A percentile compares a stretch with the other conserved stretches of the same genome.
Evolutionary conservation across 192 early-diverging fungal genomes (phyloP).

Genomic region (Backusella liffmaniae): DNA sequence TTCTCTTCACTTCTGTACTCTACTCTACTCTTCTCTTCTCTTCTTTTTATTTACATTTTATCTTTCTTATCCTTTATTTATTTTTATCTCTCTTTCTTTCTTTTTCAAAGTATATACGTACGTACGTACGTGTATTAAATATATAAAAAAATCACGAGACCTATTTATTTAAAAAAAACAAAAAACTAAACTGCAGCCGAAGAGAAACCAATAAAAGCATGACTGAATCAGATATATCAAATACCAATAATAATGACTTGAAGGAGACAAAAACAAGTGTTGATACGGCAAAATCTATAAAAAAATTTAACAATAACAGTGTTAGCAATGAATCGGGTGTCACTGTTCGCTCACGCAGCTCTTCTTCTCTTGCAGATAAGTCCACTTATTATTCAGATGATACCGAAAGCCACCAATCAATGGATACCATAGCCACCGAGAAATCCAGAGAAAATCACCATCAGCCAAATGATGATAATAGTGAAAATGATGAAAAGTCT

Average conservation of each 20-base stretch:
- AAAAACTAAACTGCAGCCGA: not conserved
- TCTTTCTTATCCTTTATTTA: not conserved
- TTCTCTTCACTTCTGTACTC: not conserved
- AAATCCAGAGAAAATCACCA: not conserved
- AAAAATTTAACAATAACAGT: not conserved
- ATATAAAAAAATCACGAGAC: not conserved
- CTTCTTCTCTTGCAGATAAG: not conserved
- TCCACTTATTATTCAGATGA: constrained; percentile 1
- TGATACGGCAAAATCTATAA: not conserved
- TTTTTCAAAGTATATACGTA: not conserved
- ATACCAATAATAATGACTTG: not conserved
- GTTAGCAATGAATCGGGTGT: not conserved
- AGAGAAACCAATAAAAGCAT: not conserved
- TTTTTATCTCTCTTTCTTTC: not conserved
- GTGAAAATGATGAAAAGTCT: not conserved
- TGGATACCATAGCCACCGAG: not conserved
- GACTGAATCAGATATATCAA: not conserved
- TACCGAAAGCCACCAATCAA: not conserved
- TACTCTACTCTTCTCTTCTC: not conserved
- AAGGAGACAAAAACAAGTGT: not conserved
- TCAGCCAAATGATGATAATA: not conserved
- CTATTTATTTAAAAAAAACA: not conserved
- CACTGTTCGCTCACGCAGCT: not conserved
- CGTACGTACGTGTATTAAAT: too few species aligned
- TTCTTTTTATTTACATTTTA: not conserved